Conservation (phyloP, 192 early-diverging fungal genomes). For the Gryganskiella cystojenkinii region DNA sequence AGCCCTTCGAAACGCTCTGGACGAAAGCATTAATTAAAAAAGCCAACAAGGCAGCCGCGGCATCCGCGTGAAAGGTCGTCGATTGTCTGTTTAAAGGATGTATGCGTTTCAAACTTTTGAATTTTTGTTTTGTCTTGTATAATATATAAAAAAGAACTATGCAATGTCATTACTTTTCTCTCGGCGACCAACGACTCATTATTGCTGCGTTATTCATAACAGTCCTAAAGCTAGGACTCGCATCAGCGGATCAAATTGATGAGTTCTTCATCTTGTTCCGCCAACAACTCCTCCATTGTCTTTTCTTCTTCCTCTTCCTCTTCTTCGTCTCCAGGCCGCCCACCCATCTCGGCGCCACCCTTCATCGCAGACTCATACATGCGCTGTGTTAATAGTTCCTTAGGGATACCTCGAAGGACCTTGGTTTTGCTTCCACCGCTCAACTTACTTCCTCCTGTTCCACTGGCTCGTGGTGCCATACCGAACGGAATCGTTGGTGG, state of each 20-base stretch:
- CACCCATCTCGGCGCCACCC: background rate
- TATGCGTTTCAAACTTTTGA: too few relatives aligned
- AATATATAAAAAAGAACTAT: too few relatives aligned
- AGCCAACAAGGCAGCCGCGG: too few relatives aligned
- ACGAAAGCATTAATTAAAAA: too few relatives aligned
- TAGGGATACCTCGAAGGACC: conserved; percentile 28
- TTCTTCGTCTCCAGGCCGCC: conserved; percentile 2
- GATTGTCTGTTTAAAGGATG: too few relatives aligned
- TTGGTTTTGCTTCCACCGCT: conserved; percentile 21
- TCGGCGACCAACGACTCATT: too few relatives aligned
- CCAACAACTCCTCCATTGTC: conserved; percentile 42
- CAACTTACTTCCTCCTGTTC: background rate
- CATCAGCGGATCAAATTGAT: background rate
- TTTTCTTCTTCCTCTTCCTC: conserved; percentile 31
- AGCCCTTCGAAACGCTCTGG: too few relatives aligned
- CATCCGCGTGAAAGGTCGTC: too few relatives aligned
- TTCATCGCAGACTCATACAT: background rate
- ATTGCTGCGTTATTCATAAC: too few relatives aligned
- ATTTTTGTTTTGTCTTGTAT: too few relatives aligned
- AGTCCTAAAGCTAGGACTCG: too few relatives aligned
- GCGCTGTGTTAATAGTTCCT: conserved; percentile 17
- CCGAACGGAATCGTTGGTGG: background rate
- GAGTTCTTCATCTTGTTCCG: conserved; percentile 32
- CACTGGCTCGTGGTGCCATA: background rate
- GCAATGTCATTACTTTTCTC: too few relatives aligned